Evolutionary conservation across 139 green algal species (phyloP).

Genomic region (Medakamo hakoo): DNA sequence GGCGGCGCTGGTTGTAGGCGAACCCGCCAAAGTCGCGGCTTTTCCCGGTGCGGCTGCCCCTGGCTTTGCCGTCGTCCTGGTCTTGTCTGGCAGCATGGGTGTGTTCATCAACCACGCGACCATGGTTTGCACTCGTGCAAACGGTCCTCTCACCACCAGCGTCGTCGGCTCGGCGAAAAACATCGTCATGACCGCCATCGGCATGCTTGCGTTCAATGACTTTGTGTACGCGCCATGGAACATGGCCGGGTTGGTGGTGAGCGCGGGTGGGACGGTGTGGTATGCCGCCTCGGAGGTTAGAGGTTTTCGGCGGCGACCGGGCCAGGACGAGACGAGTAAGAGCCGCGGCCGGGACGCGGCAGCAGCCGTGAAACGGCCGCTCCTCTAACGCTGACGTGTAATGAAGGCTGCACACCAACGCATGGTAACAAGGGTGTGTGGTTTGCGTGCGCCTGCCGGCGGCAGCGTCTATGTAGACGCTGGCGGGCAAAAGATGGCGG

Average conservation of each 20-base stretch:
- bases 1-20: background rate
- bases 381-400: too few species aligned
- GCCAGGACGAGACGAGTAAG: too few species aligned
- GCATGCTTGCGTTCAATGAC: constrained; percentile 44
- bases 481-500: too few species aligned
- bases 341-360: too few species aligned
- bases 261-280: constrained; percentile 39
- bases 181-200: constrained; percentile 45
- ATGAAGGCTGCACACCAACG: too few species aligned
- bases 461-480: too few species aligned
- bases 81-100: constrained; percentile 25
- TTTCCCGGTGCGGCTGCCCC: background rate
- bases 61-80: constrained; percentile 15
- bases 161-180: constrained; percentile 56
- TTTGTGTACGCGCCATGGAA: constrained; percentile 40
- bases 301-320: too few species aligned
- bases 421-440: too few species aligned
- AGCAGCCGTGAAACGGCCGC: too few species aligned
- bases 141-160: constrained; percentile 51
- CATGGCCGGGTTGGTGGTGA: constrained; percentile 27
- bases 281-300: too few species aligned
- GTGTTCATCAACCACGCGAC: constrained; percentile 52
- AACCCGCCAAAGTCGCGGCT: background rate
- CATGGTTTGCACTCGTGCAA: constrained; percentile 52
- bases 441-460: too few species aligned